Evolutionary conservation across 2,329 filamentous ascomycete genomes (phyloP).

Genomic region (Alternaria solani): DNA sequence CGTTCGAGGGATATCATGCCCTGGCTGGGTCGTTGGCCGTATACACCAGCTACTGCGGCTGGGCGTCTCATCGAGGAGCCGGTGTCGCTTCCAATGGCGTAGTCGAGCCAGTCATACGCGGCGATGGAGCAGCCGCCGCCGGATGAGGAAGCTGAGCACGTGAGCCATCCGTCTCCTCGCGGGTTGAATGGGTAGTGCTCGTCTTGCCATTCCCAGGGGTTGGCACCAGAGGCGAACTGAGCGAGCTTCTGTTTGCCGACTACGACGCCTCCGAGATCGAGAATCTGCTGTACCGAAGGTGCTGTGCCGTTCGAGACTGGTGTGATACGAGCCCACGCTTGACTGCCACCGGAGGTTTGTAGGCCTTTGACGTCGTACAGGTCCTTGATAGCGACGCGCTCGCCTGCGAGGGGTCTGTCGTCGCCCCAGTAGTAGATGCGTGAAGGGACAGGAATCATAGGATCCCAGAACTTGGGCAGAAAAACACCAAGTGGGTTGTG

Average conservation of each 20-base stretch:
- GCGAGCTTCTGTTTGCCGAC: slow-evolving; percentile 63
- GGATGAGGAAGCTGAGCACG: slow-evolving; percentile 40
- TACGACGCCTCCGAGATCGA: slow-evolving; percentile 50
- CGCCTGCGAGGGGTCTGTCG: slow-evolving; percentile 35
- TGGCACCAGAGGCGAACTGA: slow-evolving; percentile 54
- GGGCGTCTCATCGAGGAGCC: slow-evolving; percentile 59
- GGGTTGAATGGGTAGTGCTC: slow-evolving; percentile 56
- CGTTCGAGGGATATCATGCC: slow-evolving; percentile 36
- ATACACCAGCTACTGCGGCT: slow-evolving; percentile 54
- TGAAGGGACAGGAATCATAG: slow-evolving; percentile 50
- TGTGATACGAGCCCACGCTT: slow-evolving; percentile 35
- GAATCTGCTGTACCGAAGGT: slow-evolving; percentile 34
- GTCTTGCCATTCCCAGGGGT: slow-evolving; percentile 40
- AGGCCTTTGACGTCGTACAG: slow-evolving; percentile 38
- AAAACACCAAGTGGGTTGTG: slow-evolving; percentile 36
- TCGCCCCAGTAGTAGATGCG: slow-evolving; percentile 51
- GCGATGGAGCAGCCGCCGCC: slow-evolving; percentile 52
- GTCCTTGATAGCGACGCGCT: slow-evolving; percentile 41
- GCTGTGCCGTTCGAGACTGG: slow-evolving; percentile 28
- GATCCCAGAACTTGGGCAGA: slow-evolving; percentile 38
- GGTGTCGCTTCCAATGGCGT: slow-evolving; percentile 57
- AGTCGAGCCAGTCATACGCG: slow-evolving; percentile 58
- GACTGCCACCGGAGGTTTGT: slow-evolving; percentile 34
- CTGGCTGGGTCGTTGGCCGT: slow-evolving; percentile 46
- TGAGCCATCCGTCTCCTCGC: slow-evolving; percentile 42